Evolutionary conservation across 2,329 filamentous ascomycete species (phyloP).

Genomic region (Knoxdaviesia proteae): DNA sequence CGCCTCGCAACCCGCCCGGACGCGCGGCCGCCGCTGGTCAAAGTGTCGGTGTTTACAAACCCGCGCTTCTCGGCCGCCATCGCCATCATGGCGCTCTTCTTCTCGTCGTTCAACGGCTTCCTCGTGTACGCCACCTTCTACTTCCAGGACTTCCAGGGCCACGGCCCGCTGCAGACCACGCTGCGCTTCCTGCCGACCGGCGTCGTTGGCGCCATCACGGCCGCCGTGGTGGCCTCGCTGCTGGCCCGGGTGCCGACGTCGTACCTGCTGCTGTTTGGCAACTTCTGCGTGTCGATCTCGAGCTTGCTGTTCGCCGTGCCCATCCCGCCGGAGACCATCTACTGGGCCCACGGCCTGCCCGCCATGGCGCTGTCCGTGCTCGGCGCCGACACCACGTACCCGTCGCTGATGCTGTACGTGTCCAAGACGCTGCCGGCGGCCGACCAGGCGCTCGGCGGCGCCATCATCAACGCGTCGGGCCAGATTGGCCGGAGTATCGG

Average conservation of each 20-base stretch:
- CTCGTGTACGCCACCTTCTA: slow-evolving; percentile 49
- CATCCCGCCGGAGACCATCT: slow-evolving; percentile 36
- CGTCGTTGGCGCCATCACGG: slow-evolving; percentile 34
- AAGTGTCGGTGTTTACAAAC: slow-evolving; percentile 41
- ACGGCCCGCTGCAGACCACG: slow-evolving; percentile 42
- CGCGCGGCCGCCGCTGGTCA: slow-evolving; percentile 20
- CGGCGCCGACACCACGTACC: slow-evolving; percentile 47
- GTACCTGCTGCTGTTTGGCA: slow-evolving; percentile 36
- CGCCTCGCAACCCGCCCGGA: slow-evolving; percentile 11
- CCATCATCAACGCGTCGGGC: slow-evolving; percentile 44
- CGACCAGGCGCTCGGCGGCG: slow-evolving; percentile 48
- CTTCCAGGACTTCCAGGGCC: slow-evolving; percentile 45
- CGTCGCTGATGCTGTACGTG: slow-evolving; percentile 43
- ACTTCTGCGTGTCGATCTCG: slow-evolving; percentile 29
- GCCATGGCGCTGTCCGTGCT: slow-evolving; percentile 46
- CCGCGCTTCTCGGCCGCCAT: slow-evolving; percentile 40
- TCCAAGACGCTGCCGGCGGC: slow-evolving; percentile 38
- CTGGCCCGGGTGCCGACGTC: slow-evolving; percentile 36
- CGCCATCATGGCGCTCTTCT: slow-evolving; percentile 45
- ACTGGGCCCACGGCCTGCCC: slow-evolving; percentile 46
- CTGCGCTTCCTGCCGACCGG: slow-evolving; percentile 48
- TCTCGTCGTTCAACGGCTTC: slow-evolving; percentile 46
- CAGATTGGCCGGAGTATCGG: slow-evolving; percentile 46
- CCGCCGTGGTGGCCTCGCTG: slow-evolving; percentile 32
- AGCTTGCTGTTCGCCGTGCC: slow-evolving; percentile 42